These are phyloP conservation scores for Ceratocystiopsis minuta DNA, from an alignment of 2,329 filamentous ascomycete species.

Conservation along the genomic window DNA sequence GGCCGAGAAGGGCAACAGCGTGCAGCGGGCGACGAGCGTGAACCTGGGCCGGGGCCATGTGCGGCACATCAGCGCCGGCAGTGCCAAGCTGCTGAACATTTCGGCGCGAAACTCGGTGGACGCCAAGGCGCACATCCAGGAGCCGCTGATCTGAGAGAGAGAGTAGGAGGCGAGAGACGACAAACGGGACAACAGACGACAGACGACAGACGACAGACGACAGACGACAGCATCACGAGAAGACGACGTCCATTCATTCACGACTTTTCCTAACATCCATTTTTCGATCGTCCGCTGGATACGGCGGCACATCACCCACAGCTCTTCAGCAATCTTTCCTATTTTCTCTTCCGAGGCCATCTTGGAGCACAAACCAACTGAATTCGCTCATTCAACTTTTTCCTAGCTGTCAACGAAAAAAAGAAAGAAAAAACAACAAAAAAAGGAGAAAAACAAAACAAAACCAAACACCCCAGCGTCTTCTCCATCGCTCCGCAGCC, in stretches of 20 bases:
- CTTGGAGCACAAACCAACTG: slow-evolving; percentile 12
- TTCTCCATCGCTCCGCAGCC: too few species aligned
- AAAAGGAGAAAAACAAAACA: slow-evolving; percentile 6
- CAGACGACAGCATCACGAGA: background rate
- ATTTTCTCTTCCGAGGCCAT: background rate
- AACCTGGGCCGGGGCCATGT: slow-evolving; percentile 47
- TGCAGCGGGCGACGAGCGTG: slow-evolving; percentile 53
- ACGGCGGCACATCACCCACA: slow-evolving; percentile 3
- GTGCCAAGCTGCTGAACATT: slow-evolving; percentile 56
- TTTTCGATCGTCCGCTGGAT: background rate
- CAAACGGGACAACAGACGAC: background rate
- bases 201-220: slow-evolving; percentile 1
- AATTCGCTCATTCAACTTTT: slow-evolving; percentile 14
- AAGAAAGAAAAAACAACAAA: slow-evolving; percentile 2
- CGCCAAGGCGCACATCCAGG: slow-evolving; percentile 15
- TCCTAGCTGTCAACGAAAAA: slow-evolving; percentile 2
- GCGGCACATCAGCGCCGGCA: slow-evolving; percentile 59
- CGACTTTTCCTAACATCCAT: slow-evolving; percentile 9
- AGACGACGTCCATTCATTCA: too few species aligned
- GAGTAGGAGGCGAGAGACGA: background rate
- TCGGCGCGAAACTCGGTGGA: slow-evolving; percentile 36
- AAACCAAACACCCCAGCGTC: background rate
- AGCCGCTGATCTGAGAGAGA: slow-evolving; percentile 2
- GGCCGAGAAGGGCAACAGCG: slow-evolving; percentile 21
- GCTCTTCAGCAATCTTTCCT: slow-evolving; percentile 8